A percentile compares a stretch with the other conserved stretches of the same genome.
These are phyloP conservation scores for Mariannaea sp. DNA, from an alignment of 2,329 filamentous ascomycete genomes.

Conservation along the genomic window DNA sequence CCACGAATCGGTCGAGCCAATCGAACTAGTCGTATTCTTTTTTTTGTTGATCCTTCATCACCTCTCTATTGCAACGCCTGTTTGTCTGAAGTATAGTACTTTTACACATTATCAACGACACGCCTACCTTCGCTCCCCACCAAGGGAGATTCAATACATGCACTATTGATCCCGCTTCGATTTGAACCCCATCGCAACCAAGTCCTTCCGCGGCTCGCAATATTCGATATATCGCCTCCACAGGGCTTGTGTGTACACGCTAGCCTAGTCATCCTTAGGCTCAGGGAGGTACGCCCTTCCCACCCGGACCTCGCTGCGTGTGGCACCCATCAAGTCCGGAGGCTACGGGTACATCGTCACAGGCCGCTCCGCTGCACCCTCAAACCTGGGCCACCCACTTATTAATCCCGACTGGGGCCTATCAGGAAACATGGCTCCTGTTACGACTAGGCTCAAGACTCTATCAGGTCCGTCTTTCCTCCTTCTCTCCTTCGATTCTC, in stretches of 20 bases:
- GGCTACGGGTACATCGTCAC: slow-evolving; percentile 43
- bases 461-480: slow-evolving; percentile 63
- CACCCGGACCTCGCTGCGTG: slow-evolving; percentile 32
- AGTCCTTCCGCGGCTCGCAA: slow-evolving; percentile 26
- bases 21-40: too few relatives aligned
- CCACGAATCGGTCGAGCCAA: slow-evolving; percentile 34
- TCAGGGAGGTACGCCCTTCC: slow-evolving; percentile 35
- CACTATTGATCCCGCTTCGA: slow-evolving; percentile 28
- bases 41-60: slow-evolving; percentile 32
- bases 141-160: slow-evolving; percentile 30
- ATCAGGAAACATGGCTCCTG: slow-evolving; percentile 60
- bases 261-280: slow-evolving; percentile 21
- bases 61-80: slow-evolving; percentile 26
- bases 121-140: slow-evolving; percentile 25
- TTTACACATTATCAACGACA: slow-evolving; percentile 15
- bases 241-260: slow-evolving; percentile 27
- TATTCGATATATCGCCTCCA: slow-evolving; percentile 28
- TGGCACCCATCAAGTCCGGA: slow-evolving; percentile 39
- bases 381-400: slow-evolving; percentile 41
- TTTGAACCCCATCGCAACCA: slow-evolving; percentile 16
- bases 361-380: slow-evolving; percentile 41
- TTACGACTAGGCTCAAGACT: slow-evolving; percentile 63
- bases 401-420: slow-evolving; percentile 42
- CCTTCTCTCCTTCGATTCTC: slow-evolving; percentile 40
- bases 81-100: slow-evolving; percentile 12